Base-by-base conservation (phyloP, 1,139 yeast species). In the Meyerozyma guilliermondii region DNA sequence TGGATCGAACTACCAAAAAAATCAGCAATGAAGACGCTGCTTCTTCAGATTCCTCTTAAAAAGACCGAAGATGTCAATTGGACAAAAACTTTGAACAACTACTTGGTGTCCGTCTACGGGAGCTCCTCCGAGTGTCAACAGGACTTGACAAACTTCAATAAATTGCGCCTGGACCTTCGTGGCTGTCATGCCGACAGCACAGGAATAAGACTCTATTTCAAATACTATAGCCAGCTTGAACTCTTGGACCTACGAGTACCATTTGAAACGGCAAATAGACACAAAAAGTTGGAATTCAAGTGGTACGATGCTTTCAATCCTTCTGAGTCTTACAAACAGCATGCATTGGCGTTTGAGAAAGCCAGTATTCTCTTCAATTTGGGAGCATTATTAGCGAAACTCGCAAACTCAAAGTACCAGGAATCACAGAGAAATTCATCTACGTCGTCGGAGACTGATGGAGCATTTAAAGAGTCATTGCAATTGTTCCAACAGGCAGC, bases 221-320 rank as follows among this genome's bases (percentile, higher is more conserved):
- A 78, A 45, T 92, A 92, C 62, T 88, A 83, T 56, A 87, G 88
- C 24, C 95, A 86, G 59, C 60, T 92, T 50, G 96, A 91, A 55
- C 75, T 88, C 16, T 64, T 92, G 40, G 92, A 87, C 50, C 64
- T 87, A 51, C 70, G 97, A 44, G 62, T 91, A 14, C 92, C 96
- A 0, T 75, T 84, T 47, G 73, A 72, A 40, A 68, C 74, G 18
- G 68, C 74, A 18, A 81, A 81, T 43, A 77, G 80, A 49, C 60
- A 57, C 42, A 68, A 65, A 43, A 71, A 76, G 47, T 62, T 85
- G 35, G 74, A 78, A 41, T 91, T 91, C 61, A 74, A 80, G 0
- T 92, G 98, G 98, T 68, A 67, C 50, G 96, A 91, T 58, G 84
- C 92, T 7, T 83, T 80, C 55, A 68, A 68, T 37, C 56, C 62